Base-by-base conservation (phyloP, 2,329 filamentous ascomycete genomes). In the Setomelanomma holmii region DNA sequence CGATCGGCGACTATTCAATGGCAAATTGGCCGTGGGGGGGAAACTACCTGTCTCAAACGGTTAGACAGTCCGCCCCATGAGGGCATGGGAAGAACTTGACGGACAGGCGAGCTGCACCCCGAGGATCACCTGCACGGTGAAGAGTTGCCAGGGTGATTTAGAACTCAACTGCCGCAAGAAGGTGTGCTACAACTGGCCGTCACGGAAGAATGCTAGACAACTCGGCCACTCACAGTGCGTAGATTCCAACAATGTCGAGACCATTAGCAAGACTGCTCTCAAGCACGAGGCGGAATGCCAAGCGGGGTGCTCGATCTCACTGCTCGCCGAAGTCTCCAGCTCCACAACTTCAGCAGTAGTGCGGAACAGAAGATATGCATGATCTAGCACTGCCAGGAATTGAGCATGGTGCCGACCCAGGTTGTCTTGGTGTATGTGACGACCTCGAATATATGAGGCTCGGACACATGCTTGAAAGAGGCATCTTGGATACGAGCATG, bases 171-270 rank as follows among this genome's bases (percentile, higher is more conserved):
- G 24, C 42, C 12, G 27, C 22, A 45, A n/a, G 27, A 42, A 14
- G 49, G 49, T 46, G 24, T 36, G 42, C 24, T 40, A 41, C 42
- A 23, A 51, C 35, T 46, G 48, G 40, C 16, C 40, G 16, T 38
- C 12, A 35, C n/a, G 11, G 17, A 40, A 23, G 12, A 34, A 14
- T n/a, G 17, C 16, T 8, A 35, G 17, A 40, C 40, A 33, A 51
- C 34, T 27, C 12, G 23, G 30, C 40, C 33, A 38, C 35, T 44
- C 21, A 27, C 27, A 39, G 33, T 33, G 22, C 19, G 21, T 19
- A 12, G 19, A 23, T 33, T 30, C 19, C 22, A 24, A 35, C 5
- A 40, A 33, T n/a, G 21, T 17, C 27, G 14, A 30, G 23, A 14
- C 16, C 16, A 22, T 7, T 40, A n/a, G 21, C 20, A 40, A 39